A percentile compares a stretch with the other conserved stretches of the same genome.
Conservation (phyloP, 129 eudicot genomes). For the Rutidosis leptorrhynchoides region DNA sequence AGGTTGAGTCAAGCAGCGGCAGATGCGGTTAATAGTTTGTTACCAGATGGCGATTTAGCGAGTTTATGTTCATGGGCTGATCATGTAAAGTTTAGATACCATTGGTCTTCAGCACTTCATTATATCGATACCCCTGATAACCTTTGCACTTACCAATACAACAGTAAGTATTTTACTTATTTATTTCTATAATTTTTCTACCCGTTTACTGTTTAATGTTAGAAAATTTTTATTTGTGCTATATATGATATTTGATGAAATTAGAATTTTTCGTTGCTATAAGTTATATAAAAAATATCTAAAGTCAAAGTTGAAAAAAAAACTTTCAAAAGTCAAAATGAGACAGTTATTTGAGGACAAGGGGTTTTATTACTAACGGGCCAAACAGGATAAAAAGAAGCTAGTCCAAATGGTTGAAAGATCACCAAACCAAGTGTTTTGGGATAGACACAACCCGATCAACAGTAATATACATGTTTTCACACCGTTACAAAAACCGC, state of each 20-base stretch:
- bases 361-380: not conserved
- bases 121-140: conserved; percentile 75
- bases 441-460: not conserved
- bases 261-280: too few relatives aligned
- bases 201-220: not conserved
- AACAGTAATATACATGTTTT: not conserved
- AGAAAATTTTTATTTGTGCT: too few relatives aligned
- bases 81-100: conserved; percentile 61
- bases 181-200: not conserved
- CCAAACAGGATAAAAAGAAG: not conserved
- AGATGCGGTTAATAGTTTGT: conserved; percentile 50
- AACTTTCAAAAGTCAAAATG: too few relatives aligned
- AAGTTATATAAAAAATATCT: too few relatives aligned
- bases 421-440: not conserved
- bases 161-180: conserved; percentile 29
- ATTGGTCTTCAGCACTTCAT: conserved; percentile 81
- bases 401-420: too few relatives aligned
- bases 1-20: conserved; percentile 55
- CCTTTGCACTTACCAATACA: conserved; percentile 66
- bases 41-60: conserved; percentile 59
- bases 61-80: conserved; percentile 81
- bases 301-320: too few relatives aligned
- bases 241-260: too few relatives aligned
- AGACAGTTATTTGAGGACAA: too few relatives aligned
- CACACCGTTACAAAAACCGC: not conserved